Evolutionary conservation across 2,329 filamentous ascomycete species (phyloP).

Genomic region (Massarina eburnea): DNA sequence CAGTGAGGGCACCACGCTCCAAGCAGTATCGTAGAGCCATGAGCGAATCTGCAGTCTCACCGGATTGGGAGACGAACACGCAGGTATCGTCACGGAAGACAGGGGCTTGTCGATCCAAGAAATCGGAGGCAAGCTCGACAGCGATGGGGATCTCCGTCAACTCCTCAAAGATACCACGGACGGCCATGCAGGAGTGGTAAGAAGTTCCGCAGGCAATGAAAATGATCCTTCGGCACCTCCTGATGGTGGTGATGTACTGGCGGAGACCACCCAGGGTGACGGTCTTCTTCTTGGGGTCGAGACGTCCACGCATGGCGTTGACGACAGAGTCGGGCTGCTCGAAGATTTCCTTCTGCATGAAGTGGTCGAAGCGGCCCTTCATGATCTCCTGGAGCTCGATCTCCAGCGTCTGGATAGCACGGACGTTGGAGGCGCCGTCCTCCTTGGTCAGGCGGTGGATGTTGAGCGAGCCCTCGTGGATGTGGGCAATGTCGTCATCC

Average conservation of each 20-base stretch:
- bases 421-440: constrained; percentile 94
- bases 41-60: constrained; percentile 96
- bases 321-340: constrained; percentile 99
- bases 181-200: constrained; percentile 99
- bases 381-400: constrained; percentile 99
- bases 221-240: constrained; percentile 94
- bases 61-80: constrained; percentile 97
- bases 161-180: constrained; percentile 96
- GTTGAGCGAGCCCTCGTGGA: constrained; percentile 98
- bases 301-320: constrained; percentile 99
- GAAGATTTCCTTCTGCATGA: constrained; percentile 99
- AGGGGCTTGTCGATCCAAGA: constrained; percentile 92
- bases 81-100: constrained; percentile 99
- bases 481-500: constrained; percentile 99
- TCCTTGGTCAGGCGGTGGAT: constrained; percentile 98
- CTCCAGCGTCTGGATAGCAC: constrained; percentile 97
- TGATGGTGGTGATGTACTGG: constrained; percentile 95
- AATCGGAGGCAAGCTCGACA: constrained; percentile 96
- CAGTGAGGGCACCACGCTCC: constrained; percentile 93
- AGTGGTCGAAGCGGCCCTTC: constrained; percentile 99
- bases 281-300: constrained; percentile 89
- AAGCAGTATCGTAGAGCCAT: constrained; percentile 97
- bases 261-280: constrained; percentile 94
- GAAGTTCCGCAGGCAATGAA: constrained; percentile 99
- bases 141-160: constrained; percentile 96